These are phyloP conservation scores for Schwanniomyces sp. DNA, from an alignment of 805 yeast species.

Conservation along the genomic window DNA sequence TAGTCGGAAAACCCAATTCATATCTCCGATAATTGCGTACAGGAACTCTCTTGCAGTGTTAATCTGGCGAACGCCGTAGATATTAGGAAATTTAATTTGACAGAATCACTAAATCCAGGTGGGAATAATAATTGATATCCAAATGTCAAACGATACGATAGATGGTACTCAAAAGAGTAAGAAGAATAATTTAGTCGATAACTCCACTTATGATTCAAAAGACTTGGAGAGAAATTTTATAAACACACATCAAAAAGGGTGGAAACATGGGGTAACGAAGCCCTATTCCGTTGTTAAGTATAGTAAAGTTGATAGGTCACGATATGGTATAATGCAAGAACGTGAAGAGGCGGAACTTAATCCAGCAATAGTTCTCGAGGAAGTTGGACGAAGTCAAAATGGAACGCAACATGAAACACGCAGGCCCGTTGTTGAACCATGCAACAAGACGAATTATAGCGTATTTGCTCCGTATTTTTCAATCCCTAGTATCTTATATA, in stretches of 20 bases:
- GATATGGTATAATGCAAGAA: background rate
- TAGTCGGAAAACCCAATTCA: background rate
- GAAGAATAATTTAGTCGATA: background rate
- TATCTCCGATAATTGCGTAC: too few species aligned
- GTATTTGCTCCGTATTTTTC: constrained; percentile 28
- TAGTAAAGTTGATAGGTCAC: constrained; percentile 9
- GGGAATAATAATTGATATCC: background rate
- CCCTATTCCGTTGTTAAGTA: constrained; percentile 29
- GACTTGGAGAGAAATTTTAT: background rate
- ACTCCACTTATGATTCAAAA: background rate
- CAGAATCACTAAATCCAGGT: background rate
- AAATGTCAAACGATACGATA: background rate
- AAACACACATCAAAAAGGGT: constrained; percentile 8
- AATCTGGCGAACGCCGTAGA: background rate
- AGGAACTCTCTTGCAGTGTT: background rate
- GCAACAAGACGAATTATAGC: constrained; percentile 1
- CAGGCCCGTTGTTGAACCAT: constrained; percentile 4
- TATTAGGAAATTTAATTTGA: background rate
- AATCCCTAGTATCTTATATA: constrained; percentile 23
- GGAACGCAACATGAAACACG: background rate
- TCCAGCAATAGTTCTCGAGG: constrained; percentile 24
- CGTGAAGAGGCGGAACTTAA: constrained; percentile 8
- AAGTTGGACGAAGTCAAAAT: constrained; percentile 12
- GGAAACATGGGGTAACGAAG: constrained; percentile 28
- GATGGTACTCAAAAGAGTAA: background rate